Evolutionary conservation across 257 asterid genomes (phyloP), one percentile per base, ranked within the genome.

Genomic region (Solanum lignicaule): DNA sequence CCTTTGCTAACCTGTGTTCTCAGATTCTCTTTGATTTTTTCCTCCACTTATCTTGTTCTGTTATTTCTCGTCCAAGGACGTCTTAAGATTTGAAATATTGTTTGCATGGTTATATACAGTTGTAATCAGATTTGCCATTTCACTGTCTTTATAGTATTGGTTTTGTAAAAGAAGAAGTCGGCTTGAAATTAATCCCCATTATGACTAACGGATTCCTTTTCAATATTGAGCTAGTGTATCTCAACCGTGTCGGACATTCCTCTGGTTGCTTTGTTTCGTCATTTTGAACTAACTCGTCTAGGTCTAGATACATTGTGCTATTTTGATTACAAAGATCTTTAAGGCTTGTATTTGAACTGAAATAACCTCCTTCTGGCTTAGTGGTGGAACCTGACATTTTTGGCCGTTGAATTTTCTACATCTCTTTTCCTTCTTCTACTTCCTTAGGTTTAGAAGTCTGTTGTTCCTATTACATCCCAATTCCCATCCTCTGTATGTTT

Each of bases 401-500:
- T 8, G 25, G 41, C 25, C 6, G 5, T 69, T 29, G 23, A 69
- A 69, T 33, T 72, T 72, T 18, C 21, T 75, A 32, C 9, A 14
- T 29, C 39, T 71, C 76, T 71, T 73, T 33, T 73, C 48, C 48
- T 73, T 20, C 29, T 73, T 33, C 82, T 8, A 21, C 46, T 73
- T 35, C 46, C 27, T 35, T 12, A 20, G 46, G 9, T 35, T 35
- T 74, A 20, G 65, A 79, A 15, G n/a, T 43, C 16, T 87, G 11
- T 52, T n/a, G 27, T 41, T 81, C 15, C 68, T 16, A 81, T 83
- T 75, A 29, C 66, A 21, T 71, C n/a, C 76, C 33, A 31, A 27
- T 69, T 87, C 90, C 18, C 48, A 75, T 87, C 86, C 48, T 89
- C 62, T 89, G 33, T 38, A 21, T 74, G 81, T 66, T 14, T 83